Evolutionary conservation across 495 filamentous ascomycete species (phyloP), one percentile per base, ranked within the genome.

Genomic region (Chaetomium tenue): DNA sequence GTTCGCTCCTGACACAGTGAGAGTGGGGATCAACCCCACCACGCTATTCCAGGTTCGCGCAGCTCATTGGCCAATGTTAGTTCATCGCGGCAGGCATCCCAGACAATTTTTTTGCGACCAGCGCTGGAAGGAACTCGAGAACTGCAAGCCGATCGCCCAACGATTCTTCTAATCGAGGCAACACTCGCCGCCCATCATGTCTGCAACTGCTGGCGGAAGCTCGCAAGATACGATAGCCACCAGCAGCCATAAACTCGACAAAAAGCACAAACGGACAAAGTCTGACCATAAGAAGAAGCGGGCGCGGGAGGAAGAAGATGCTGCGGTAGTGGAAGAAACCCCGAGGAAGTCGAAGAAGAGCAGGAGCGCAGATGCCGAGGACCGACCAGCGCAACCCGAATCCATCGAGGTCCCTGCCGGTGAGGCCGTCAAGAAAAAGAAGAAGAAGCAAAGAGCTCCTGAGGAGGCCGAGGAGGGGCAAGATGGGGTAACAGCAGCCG

Each of bases 261-360:
- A 75, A 66, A 77, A 75, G 64, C 67, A 65, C 65, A 76, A 75
- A 58, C 65, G 69, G 9, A 66, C 66, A 16, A 76, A 75, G 55
- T 66, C 65, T 2, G 74, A 71, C 42, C 65, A 72, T 51, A 76
- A 75, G 65, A 80, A 79, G 63, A 82, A 82, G 70, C 77, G 80
- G 60, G 63, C 74, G 40, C 69, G 74, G 12, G 78, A 81, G n/a
- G 65, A 76, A 8, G 74, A 75, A 23, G 70, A 74, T 26, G 9
- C 63, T 11, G 69, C 67, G 12, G 58, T 66, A 5, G 73, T 76
- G 39, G 72, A 70, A 28, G 68, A 70, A 50, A 74, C 76, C 48
- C 77, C 71, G 9, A 60, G 77, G 30, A 78, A 75, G 54, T 68
- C 72, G 50, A 82, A 81, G 64, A 74, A 75, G 59, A 72, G 71